Conservation (phyloP, 2,329 filamentous ascomycete genomes). For the Tolypocladium ophioglossoides region DNA sequence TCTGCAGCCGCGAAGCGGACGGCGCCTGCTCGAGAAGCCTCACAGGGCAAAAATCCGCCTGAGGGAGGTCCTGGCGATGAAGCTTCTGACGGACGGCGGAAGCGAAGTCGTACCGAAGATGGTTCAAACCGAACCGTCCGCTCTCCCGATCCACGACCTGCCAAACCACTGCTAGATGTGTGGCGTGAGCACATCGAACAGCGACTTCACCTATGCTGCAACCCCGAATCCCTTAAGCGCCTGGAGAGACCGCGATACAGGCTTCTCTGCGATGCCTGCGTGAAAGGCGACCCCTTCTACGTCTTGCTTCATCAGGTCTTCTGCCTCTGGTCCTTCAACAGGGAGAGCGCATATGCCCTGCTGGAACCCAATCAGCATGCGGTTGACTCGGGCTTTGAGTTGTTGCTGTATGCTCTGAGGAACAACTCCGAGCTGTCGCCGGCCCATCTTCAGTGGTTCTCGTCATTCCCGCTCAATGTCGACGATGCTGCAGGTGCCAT, state of each 20-base stretch:
- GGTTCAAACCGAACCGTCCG: not conserved
- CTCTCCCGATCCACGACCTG: too few relatives aligned
- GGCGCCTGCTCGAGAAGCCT: not conserved
- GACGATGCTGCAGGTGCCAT: not conserved
- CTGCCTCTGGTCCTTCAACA: slow-evolving; percentile 40
- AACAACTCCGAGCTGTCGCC: slow-evolving; percentile 11
- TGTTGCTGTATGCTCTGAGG: slow-evolving; percentile 10
- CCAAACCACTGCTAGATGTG: not conserved
- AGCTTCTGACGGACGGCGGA: not conserved
- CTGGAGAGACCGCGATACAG: slow-evolving; percentile 37
- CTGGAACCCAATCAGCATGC: slow-evolving; percentile 5
- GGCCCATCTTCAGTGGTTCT: slow-evolving; percentile 17
- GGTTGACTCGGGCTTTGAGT: slow-evolving; percentile 12
- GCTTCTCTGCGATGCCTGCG: slow-evolving; percentile 48
- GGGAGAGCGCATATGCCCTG: slow-evolving; percentile 20
- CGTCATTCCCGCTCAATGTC: slow-evolving; percentile 13
- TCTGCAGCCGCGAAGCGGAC: not conserved
- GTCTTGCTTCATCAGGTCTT: slow-evolving; percentile 55
- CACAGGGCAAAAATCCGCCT: not conserved
- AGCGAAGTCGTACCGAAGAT: not conserved
- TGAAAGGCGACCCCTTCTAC: slow-evolving; percentile 48
- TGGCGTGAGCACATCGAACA: not conserved
- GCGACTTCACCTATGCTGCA: not conserved
- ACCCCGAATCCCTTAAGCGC: slow-evolving; percentile 9
- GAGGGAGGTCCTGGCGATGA: not conserved